These are phyloP conservation scores for Angomonas deanei DNA, from an alignment of 208 protist species.

Conservation along the genomic window DNA sequence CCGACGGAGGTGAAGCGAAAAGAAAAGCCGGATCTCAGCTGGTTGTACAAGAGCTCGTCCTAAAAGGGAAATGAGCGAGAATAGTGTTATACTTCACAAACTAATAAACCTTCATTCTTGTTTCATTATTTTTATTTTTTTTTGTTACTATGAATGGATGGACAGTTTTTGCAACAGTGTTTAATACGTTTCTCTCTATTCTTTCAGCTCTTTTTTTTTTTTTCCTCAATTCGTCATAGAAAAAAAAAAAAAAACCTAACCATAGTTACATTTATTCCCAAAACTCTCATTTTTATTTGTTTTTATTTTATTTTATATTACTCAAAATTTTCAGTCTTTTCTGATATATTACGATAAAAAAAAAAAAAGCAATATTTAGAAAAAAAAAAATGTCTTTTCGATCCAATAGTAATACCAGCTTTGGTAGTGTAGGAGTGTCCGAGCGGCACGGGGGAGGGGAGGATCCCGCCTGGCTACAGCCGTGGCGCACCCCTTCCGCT, in stretches of 20 bases:
- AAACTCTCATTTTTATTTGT: too few relatives aligned
- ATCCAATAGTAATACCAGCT: not conserved
- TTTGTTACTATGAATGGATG: too few relatives aligned
- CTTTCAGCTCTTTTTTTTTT: too few relatives aligned
- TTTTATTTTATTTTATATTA: too few relatives aligned
- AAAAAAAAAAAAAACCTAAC: not conserved
- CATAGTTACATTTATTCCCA: not conserved
- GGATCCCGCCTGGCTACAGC: conserved; percentile 24
- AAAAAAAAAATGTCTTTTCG: conserved; percentile 1
- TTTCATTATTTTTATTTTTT: too few relatives aligned
- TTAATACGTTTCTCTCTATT: too few relatives aligned
- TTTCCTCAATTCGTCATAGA: too few relatives aligned
- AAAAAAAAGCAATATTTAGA: not conserved
- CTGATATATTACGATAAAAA: too few relatives aligned
- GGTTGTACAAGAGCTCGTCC: not conserved
- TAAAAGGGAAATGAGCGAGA: not conserved
- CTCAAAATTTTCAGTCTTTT: too few relatives aligned
- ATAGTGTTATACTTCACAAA: too few relatives aligned
- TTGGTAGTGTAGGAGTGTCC: not conserved
- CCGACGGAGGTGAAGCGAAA: not conserved
- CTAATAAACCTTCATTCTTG: too few relatives aligned
- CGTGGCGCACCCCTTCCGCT: conserved; percentile 43
- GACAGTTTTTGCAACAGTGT: too few relatives aligned
- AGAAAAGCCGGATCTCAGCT: not conserved
- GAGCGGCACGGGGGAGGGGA: not conserved